Evolutionary conservation across 2,329 filamentous ascomycete species (phyloP), one percentile per base, ranked within the genome.

Genomic region (Penicillium sp.): DNA sequence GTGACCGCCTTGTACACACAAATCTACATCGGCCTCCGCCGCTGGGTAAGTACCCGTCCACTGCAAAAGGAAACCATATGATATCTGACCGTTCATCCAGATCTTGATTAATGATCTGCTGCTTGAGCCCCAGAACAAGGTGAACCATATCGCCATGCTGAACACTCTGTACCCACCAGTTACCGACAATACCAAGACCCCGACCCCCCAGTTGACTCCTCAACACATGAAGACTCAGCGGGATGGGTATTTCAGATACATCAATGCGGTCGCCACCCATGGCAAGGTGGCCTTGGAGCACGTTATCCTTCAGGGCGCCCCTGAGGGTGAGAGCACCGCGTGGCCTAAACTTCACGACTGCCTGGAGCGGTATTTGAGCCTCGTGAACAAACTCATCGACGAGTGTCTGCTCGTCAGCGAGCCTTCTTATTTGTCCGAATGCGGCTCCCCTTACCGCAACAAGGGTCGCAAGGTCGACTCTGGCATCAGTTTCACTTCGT

Each of bases 121-220:
- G 21, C 73, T 85, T 24, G 73, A 78, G 26, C 83, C 84, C 0
- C 85, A 84, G 69, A 83, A 84, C 73, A 86, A 85, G 67, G 77
- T 80, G 61, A 87, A 86, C 65, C 86, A 84, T 64, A 77, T 86
- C 56, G 85, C 83, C 46, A 84, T 88, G 79, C 79, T 88, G 44
- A 88, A 88, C 70, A 87, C 84, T 8, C 74, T 88, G 24, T 84
- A 86, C 56, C 85, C 85, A 7, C 84, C 85, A 2, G 75, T 80
- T 34, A 74, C 75, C 36, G 68, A 70, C 10, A 68, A 70, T 18
- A 69, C 70, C 39, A 60, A 62, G 13, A 74, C 75, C 36, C 81
- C 80, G 4, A 83, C 81, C 8, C 70, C 76, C 23, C 77, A 81
- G 45, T 67, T 86, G 51, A 82, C 78, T 7, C 67, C 73, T 3